A percentile compares a stretch with the other conserved stretches of the same genome.
phyloP scores from a whole-genome alignment of 2,329 filamentous ascomycete species.

The Penicillium sp. region DNA sequence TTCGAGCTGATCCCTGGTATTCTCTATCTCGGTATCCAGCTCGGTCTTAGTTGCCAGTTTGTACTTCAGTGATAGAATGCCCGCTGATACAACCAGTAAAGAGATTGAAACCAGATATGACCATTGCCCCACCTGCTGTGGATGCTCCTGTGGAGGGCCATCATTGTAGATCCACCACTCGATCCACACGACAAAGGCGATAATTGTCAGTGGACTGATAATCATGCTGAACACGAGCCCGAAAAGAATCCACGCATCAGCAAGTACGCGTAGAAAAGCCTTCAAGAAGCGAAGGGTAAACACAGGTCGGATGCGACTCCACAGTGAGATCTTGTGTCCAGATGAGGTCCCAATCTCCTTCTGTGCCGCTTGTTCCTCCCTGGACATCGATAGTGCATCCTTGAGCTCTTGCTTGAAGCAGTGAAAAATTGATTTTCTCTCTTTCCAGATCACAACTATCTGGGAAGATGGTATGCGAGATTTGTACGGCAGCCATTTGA shows the following conservation, averaged over 20 bases:
- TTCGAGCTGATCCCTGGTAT: conserved; percentile 16
- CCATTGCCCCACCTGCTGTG: conserved; percentile 35
- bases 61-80: conserved; percentile 27
- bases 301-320: conserved; percentile 3
- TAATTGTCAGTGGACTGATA: conserved; percentile 29
- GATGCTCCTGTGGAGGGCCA: conserved; percentile 27
- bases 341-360: neutral
- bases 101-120: conserved; percentile 26
- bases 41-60: conserved; percentile 26
- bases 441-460: conserved; percentile 24
- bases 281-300: conserved; percentile 12
- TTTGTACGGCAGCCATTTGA: conserved; percentile 23
- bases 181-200: conserved; percentile 35
- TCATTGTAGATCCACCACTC: conserved; percentile 33
- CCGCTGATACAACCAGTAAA: conserved; percentile 30
- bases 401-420: conserved; percentile 19
- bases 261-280: conserved; percentile 8
- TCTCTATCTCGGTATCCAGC: conserved; percentile 29
- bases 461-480: conserved; percentile 28
- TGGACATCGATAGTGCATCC: neutral
- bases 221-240: conserved; percentile 30
- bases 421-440: conserved; percentile 19
- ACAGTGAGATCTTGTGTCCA: neutral
- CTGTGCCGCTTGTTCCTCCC: neutral
- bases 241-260: conserved; percentile 17